Conservation (phyloP, 805 yeast genomes). For the Kluyveromyces nonfermentans region DNA sequence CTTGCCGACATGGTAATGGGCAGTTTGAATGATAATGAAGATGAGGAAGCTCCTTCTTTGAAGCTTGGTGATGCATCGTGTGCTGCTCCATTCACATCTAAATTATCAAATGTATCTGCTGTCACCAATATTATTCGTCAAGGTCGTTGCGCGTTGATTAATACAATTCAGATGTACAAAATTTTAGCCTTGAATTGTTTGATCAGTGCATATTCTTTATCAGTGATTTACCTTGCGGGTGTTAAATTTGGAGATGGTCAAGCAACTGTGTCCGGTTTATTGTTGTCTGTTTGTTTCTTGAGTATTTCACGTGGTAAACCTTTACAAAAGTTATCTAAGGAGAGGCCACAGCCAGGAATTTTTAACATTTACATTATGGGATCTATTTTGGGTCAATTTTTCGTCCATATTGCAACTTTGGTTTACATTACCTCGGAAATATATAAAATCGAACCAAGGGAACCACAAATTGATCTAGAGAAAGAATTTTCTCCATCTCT, state of each 20-base stretch:
- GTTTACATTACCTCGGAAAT: conserved; percentile 77
- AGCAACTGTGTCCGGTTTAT: conserved; percentile 91
- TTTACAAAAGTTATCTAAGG: conserved; percentile 75
- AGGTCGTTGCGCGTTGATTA: conserved; percentile 95
- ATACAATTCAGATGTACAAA: conserved; percentile 98
- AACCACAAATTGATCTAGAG: conserved; percentile 81
- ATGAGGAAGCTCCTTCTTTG: conserved; percentile 78
- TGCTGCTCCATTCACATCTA: conserved; percentile 98
- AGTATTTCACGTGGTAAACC: conserved; percentile 93
- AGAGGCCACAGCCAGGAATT: conserved; percentile 96
- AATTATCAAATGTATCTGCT: conserved; percentile 82
- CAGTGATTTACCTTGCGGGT: conserved; percentile 92
- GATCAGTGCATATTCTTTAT: conserved; percentile 90
- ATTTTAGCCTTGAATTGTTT: conserved; percentile 93
- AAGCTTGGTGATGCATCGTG: conserved; percentile 98
- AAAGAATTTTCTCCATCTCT: conserved; percentile 82
- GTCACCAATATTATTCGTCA: conserved; percentile 92
- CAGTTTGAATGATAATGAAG: conserved; percentile 34
- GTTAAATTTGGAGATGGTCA: conserved; percentile 97
- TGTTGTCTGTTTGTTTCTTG: conserved; percentile 88
- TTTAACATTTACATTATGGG: conserved; percentile 96
- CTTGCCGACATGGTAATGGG: conserved; percentile 34
- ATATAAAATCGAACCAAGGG: conserved; percentile 85
- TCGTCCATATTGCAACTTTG: conserved; percentile 77
- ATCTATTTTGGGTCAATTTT: conserved; percentile 92